A percentile compares a stretch with the other conserved stretches of the same genome.
Evolutionary conservation across 345 rosid genomes (phyloP).

Genomic region (Populus alba): DNA sequence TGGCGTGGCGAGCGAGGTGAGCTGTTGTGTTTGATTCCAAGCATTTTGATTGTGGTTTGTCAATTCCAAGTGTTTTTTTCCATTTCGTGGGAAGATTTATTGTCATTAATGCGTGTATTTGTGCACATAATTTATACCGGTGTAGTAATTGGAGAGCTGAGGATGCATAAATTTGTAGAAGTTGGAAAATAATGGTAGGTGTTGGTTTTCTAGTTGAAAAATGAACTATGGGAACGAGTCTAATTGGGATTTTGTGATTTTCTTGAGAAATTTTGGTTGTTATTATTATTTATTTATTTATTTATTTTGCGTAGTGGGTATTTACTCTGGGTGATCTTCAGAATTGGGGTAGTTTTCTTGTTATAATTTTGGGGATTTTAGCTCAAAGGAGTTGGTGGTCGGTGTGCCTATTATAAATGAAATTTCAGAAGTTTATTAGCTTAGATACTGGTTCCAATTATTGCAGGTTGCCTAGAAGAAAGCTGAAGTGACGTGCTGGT

Average conservation of each 20-base stretch:
- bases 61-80: not conserved
- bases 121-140: not conserved
- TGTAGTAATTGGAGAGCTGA: not conserved
- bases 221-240: not conserved
- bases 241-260: not conserved
- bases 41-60: not conserved
- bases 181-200: not conserved
- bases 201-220: not conserved
- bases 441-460: not conserved
- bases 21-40: not conserved
- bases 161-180: not conserved
- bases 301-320: not conserved
- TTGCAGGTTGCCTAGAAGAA: slow-evolving; percentile 29
- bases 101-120: slow-evolving; percentile 5
- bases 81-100: not conserved
- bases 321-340: not conserved
- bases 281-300: not conserved
- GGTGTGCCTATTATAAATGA: not conserved
- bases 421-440: not conserved
- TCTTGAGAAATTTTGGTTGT: not conserved
- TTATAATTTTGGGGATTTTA: not conserved
- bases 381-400: not conserved
- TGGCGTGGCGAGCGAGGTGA: slow-evolving; percentile 29
- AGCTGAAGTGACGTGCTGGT: slow-evolving; percentile 19
- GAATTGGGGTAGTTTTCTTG: not conserved